Base-by-base conservation (phyloP, 225 moss, liverwort and hornwort genomes). In the Marchantia paleacea region DNA sequence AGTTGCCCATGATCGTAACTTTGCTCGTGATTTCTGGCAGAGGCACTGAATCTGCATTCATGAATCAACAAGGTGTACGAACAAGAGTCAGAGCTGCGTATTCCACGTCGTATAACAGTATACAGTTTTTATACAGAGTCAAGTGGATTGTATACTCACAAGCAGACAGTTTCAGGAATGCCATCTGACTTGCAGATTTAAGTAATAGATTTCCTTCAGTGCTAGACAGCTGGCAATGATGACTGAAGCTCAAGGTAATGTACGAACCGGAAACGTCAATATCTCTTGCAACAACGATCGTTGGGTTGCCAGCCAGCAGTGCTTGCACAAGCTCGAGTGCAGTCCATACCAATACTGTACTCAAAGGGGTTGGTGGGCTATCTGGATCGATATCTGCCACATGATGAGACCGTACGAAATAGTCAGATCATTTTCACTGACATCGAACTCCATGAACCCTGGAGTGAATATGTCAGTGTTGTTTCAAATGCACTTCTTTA, bases 1-100 rank as follows among this genome's bases (percentile, higher is more conserved):
- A 95, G 12, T 55, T 83, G 18, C 95, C 95, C n/a, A 93, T 61
- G 75, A 95, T 91, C 16, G 89, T 91, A 30, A 88, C 82, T 75
- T 84, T 91, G 3, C 78, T 82, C 74, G 85, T 85, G 7, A 95
- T 83, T 30, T 89, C 90, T 0, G 95, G 95, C 63, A 95, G 84
- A 20, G 95, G 95, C 28, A 88, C 79, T 13, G 93, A 87, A 48
- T 85, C 95, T 92, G 83, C 80, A 85, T 39, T 24, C 77, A 77
- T 58, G 22, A 31, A 77, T 29, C 39, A 18, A 15, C 18, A 55
- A 9, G 19, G 26, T 20, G 19, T 19, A 70, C 47, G 48, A 70
- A 49, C 16, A 28, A 12, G 14, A 66, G 66, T 66, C 8, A 29
- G 66, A 26, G 12, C 66, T 66, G 12, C 26, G 13, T 29, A 26